Percentiles rank a stretch among this genome's conserved stretches.
These are phyloP conservation scores for Cladophialophora psammophila DNA, from an alignment of 2,329 filamentous ascomycete genomes.

Conservation along the genomic window DNA sequence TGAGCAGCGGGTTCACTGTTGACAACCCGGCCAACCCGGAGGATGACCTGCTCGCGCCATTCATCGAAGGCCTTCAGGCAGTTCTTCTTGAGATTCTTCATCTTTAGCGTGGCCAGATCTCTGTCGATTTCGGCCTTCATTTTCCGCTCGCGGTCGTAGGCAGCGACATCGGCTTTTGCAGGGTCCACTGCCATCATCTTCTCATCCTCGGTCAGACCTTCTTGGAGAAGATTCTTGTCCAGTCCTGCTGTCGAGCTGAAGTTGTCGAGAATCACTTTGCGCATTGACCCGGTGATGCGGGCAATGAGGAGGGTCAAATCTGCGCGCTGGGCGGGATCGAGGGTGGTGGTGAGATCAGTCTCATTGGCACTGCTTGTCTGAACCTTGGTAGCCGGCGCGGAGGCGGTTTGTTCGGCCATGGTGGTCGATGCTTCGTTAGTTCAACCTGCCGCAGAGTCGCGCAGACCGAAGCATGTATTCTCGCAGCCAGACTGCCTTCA, in stretches of 20 bases:
- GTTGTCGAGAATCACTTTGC: conserved; percentile 47
- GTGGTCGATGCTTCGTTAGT: not conserved
- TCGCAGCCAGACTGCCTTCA: not conserved
- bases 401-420: conserved; percentile 24
- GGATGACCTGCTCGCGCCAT: conserved; percentile 76
- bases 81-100: conserved; percentile 67
- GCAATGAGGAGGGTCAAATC: conserved; percentile 53
- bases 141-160: conserved; percentile 42
- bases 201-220: conserved; percentile 40
- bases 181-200: conserved; percentile 42
- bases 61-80: conserved; percentile 76
- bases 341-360: conserved; percentile 52
- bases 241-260: conserved; percentile 46
- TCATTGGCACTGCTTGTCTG: conserved; percentile 33
- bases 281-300: conserved; percentile 51
- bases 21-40: conserved; percentile 75
- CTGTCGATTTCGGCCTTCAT: conserved; percentile 49
- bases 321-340: conserved; percentile 51
- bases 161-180: conserved; percentile 40
- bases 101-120: conserved; percentile 40
- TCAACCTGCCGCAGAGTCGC: not conserved
- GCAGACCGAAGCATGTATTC: not conserved
- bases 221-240: conserved; percentile 34
- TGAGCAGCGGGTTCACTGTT: conserved; percentile 56
- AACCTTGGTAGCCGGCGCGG: conserved; percentile 26